Evolutionary conservation across 169 alveolate species (phyloP).

Genomic region (Eimeria tenella): DNA sequence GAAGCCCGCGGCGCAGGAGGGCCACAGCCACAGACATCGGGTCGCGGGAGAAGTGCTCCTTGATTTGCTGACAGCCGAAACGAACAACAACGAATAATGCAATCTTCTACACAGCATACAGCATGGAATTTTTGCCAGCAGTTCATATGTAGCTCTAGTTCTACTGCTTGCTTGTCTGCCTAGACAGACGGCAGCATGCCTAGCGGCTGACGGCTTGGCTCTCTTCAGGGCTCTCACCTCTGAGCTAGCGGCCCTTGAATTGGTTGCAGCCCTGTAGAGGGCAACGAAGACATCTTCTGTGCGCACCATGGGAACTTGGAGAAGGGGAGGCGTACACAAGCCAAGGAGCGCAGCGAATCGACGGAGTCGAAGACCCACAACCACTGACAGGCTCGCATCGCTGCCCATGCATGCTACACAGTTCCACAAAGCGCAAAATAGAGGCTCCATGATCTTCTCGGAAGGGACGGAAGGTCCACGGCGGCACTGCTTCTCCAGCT

Average conservation of each 20-base stretch:
- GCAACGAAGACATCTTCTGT: slow-evolving; percentile 34
- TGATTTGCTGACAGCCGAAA: slow-evolving; percentile 30
- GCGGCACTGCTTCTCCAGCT: slow-evolving; percentile 60
- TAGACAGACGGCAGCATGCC: too few species aligned
- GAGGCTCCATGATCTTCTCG: slow-evolving; percentile 21
- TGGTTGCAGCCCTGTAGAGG: slow-evolving; percentile 48
- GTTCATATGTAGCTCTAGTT: too few species aligned
- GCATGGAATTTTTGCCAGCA: too few species aligned
- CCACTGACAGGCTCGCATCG: slow-evolving; percentile 37
- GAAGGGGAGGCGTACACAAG: slow-evolving; percentile 51
- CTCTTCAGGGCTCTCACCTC: not conserved
- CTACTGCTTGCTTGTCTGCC: too few species aligned
- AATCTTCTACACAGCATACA: too few species aligned
- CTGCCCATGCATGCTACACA: slow-evolving; percentile 50
- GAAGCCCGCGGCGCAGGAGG: slow-evolving; percentile 55
- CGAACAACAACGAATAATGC: not conserved
- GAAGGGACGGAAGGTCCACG: slow-evolving; percentile 58
- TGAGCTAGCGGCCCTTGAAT: slow-evolving; percentile 30
- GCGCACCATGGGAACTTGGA: slow-evolving; percentile 15
- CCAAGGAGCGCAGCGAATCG: slow-evolving; percentile 50
- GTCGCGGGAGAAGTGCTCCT: slow-evolving; percentile 21
- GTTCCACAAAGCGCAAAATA: slow-evolving; percentile 60
- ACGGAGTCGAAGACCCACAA: slow-evolving; percentile 38
- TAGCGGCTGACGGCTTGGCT: too few species aligned
- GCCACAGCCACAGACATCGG: slow-evolving; percentile 71